phyloP scores from a whole-genome alignment of 495 filamentous ascomycete species.

The Penicillium paradoxum region DNA sequence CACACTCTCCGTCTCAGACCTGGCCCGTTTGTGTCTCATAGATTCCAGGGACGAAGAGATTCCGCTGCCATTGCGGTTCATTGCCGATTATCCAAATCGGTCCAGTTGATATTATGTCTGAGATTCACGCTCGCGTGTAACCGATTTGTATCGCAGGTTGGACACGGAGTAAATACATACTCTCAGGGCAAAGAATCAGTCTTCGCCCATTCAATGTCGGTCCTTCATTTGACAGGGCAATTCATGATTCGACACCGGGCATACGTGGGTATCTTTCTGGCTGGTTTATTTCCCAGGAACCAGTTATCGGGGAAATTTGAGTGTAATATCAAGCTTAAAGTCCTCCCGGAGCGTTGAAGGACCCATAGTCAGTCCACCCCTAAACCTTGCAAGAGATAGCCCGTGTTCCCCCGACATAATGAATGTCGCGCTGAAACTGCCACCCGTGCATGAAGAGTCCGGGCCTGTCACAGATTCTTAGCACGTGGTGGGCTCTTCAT shows the following conservation, averaged over 20 bases:
- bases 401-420: neutral
- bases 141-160: neutral
- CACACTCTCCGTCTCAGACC: neutral
- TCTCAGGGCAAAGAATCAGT: too few species aligned
- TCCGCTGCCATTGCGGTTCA: neutral
- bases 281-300: neutral
- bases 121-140: neutral
- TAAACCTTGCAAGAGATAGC: neutral
- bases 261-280: conserved; percentile 1
- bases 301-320: neutral
- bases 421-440: neutral
- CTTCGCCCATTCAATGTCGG: conserved; percentile 1
- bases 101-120: neutral
- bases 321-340: conserved; percentile 3
- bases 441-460: neutral
- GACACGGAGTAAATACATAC: neutral
- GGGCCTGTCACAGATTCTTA: conserved; percentile 4
- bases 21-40: neutral
- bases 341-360: neutral
- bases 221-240: conserved; percentile 9
- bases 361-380: neutral
- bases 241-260: neutral
- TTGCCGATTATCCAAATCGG: neutral
- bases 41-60: neutral
- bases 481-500: neutral